Evolutionary conservation across 768 basidiomycete species (phyloP), one percentile per base, ranked within the genome.

Genomic region (Pisolithus orientalis): DNA sequence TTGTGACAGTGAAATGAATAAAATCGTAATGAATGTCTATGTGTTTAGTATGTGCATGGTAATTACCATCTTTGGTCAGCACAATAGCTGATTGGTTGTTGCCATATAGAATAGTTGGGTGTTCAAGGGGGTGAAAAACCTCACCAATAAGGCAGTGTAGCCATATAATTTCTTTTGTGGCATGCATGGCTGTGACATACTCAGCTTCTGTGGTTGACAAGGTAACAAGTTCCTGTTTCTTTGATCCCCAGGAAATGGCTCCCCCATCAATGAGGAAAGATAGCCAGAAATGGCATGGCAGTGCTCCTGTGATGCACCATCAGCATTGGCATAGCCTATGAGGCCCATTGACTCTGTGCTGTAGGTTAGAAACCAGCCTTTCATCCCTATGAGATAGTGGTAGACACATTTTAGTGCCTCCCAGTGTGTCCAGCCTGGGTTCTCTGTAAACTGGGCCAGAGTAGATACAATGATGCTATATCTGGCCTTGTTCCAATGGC

Each of bases 331-430:
- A 27, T 52, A 58, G 1, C 54, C 29, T 4, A 38, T 13, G 0
- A 58, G 37, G 2, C 51, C 47, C 4, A 14, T 1, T 2, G 2
- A 21, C 8, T 39, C 13, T 3, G 42, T 47, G 0, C 47, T n/a
- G 21, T 27, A 55, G 0, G 45, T 55, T 0, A 57, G 48, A 4
- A 17, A 1, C 1, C n/a, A 24, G 1, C 5, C 10, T 37, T 50
- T 53, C 0, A 50, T 65, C 0, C 57, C 50, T 0, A 46, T 4
- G 0, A 65, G 57, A 13, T 65, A 65, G 0, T 16, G 0, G 3
- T 61, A 52, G 1, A 65, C 53, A 31, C 47, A 52, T 29, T 54
- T 60, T 27, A 51, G 57, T 13, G 53, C 60, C 25, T 27, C 47
- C 55, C 53, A 59, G 32, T 59, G 55, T 14, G n/a, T 37, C 10